These are phyloP conservation scores for Botrytis deweyae DNA, from an alignment of 2,329 filamentous ascomycete species.

Conservation along the genomic window DNA sequence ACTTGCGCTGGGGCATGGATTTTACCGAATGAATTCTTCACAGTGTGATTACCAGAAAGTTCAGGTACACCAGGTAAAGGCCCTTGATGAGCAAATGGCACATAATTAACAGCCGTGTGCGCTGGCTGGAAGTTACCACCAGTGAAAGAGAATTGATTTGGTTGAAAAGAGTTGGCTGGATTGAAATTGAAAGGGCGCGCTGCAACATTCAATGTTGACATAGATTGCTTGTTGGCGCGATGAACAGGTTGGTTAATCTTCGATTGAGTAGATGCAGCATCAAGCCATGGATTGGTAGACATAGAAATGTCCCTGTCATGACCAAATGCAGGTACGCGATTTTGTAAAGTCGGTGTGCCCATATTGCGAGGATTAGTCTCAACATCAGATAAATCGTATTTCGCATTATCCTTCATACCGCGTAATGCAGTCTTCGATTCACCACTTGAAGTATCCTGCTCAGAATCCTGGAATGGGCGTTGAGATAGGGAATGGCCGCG, in stretches of 20 bases:
- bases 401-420: constrained; percentile 27
- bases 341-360: constrained; percentile 59
- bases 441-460: constrained; percentile 43
- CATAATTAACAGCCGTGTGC: constrained; percentile 24
- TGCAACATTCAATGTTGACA: constrained; percentile 82
- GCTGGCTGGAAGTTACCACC: constrained; percentile 49
- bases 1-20: constrained; percentile 67
- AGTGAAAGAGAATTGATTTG: constrained; percentile 52
- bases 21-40: constrained; percentile 42
- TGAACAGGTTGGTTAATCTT: constrained; percentile 53
- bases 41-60: constrained; percentile 34
- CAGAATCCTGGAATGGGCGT: constrained; percentile 59
- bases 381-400: constrained; percentile 60
- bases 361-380: constrained; percentile 73
- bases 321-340: constrained; percentile 48
- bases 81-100: constrained; percentile 28
- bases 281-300: constrained; percentile 63
- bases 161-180: constrained; percentile 47
- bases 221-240: constrained; percentile 61
- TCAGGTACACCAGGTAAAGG: constrained; percentile 42
- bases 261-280: constrained; percentile 46
- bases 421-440: constrained; percentile 30
- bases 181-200: constrained; percentile 88
- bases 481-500: constrained; percentile 70
- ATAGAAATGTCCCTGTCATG: constrained; percentile 58